Conservation (phyloP, 108 stramenopile genomes). For the Conticribra guillardii region DNA sequence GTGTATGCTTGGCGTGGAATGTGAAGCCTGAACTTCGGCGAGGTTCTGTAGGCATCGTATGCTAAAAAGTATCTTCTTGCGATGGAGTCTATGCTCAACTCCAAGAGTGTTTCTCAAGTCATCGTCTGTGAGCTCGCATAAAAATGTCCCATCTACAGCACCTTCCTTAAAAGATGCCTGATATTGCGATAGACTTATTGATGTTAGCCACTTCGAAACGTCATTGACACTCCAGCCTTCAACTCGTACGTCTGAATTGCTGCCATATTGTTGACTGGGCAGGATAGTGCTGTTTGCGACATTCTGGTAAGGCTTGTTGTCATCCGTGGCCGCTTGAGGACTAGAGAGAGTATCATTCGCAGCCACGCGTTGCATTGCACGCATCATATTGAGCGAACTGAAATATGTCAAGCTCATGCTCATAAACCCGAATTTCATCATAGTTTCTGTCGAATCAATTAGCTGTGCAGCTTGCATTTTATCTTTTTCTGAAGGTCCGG, state of each 20-base stretch:
- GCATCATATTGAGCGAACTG: slow-evolving; percentile 87
- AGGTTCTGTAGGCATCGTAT: slow-evolving; percentile 53
- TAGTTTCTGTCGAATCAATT: slow-evolving; percentile 87
- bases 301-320: slow-evolving; percentile 6
- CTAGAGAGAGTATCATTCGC: slow-evolving; percentile 20
- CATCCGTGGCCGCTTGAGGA: not conserved
- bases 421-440: slow-evolving; percentile 95
- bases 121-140: slow-evolving; percentile 89
- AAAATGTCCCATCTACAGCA: slow-evolving; percentile 87
- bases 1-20: not conserved
- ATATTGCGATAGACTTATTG: slow-evolving; percentile 81
- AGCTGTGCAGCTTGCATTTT: slow-evolving; percentile 83
- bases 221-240: slow-evolving; percentile 86
- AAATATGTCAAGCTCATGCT: slow-evolving; percentile 92
- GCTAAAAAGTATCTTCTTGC: slow-evolving; percentile 88
- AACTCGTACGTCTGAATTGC: slow-evolving; percentile 47
- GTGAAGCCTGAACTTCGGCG: slow-evolving; percentile 24
- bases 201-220: slow-evolving; percentile 82
- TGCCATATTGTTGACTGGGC: slow-evolving; percentile 7
- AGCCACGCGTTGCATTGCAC: slow-evolving; percentile 82
- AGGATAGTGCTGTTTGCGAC: slow-evolving; percentile 2
- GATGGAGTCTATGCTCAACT: slow-evolving; percentile 87
- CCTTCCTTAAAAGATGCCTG: slow-evolving; percentile 81
- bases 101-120: slow-evolving; percentile 88
- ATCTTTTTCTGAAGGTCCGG: slow-evolving; percentile 57